Percentiles rank a stretch among this genome's conserved stretches.
Conservation (phyloP, 2,329 filamentous ascomycete genomes). For the Tricladium varicosporioides region DNA sequence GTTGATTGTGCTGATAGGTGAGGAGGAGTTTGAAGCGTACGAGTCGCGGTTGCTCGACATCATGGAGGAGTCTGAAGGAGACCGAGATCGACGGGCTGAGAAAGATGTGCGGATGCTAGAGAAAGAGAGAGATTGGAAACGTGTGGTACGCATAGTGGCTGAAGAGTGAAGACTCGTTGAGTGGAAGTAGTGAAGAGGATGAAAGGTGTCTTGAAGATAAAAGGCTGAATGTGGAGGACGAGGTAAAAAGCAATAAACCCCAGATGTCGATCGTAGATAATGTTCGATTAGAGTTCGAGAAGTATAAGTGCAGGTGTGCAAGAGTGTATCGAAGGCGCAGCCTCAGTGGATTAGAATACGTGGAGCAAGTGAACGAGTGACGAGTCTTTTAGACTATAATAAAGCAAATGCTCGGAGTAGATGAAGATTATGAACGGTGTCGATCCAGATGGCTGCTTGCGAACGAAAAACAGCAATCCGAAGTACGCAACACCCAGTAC, state of each 20-base stretch:
- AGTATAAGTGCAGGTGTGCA: constrained; percentile 6
- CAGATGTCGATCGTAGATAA: constrained; percentile 3
- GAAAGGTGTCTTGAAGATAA: neutral
- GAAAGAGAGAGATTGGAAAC: constrained; percentile 42
- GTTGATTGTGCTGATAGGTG: constrained; percentile 51
- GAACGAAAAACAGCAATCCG: constrained; percentile 15
- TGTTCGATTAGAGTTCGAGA: constrained; percentile 1
- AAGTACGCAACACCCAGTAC: constrained; percentile 22
- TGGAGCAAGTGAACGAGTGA: constrained; percentile 28
- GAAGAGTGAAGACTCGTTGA: constrained; percentile 1
- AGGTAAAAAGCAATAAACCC: neutral
- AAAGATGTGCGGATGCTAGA: constrained; percentile 54
- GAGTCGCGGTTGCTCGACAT: constrained; percentile 35
- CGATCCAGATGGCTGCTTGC: constrained; percentile 5
- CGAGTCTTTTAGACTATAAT: constrained; percentile 25
- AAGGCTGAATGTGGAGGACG: neutral
- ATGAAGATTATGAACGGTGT: constrained; percentile 3
- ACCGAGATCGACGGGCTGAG: constrained; percentile 49
- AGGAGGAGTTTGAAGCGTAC: constrained; percentile 43
- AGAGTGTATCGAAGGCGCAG: constrained; percentile 22
- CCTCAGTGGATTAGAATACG: constrained; percentile 21
- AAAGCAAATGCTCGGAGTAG: constrained; percentile 14
- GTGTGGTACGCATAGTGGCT: constrained; percentile 31
- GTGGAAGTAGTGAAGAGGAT: neutral
- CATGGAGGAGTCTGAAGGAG: constrained; percentile 33